Conservation (phyloP, 2,329 filamentous ascomycete species). For the Niveomyces coronatus region DNA sequence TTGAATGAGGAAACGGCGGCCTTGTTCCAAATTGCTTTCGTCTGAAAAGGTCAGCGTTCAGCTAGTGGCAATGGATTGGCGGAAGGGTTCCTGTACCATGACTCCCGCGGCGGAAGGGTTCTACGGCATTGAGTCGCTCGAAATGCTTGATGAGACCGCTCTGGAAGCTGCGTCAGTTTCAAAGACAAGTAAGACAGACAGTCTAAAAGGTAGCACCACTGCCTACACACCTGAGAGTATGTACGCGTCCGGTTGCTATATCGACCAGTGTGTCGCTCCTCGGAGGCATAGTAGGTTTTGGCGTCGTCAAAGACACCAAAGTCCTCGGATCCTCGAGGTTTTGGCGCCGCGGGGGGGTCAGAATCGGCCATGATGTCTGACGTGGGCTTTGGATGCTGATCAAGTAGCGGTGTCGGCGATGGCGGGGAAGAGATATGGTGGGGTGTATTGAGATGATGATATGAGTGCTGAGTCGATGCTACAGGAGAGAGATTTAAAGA, state of each 20-base stretch:
- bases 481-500: not conserved
- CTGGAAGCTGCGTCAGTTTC: slow-evolving; percentile 27
- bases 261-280: slow-evolving; percentile 41
- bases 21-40: slow-evolving; percentile 54
- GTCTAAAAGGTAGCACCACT: no score
- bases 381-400: slow-evolving; percentile 1
- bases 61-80: not conserved
- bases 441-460: not conserved
- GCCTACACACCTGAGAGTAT: slow-evolving; percentile 42
- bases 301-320: slow-evolving; percentile 46
- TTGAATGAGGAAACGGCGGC: slow-evolving; percentile 73
- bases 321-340: slow-evolving; percentile 30
- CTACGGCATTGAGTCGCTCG: slow-evolving; percentile 39
- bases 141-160: slow-evolving; percentile 44
- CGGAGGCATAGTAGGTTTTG: slow-evolving; percentile 47
- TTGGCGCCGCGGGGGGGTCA: slow-evolving; percentile 6
- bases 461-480: not conserved
- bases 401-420: slow-evolving; percentile 8
- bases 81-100: slow-evolving; percentile 34
- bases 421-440: slow-evolving; percentile 5
- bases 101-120: slow-evolving; percentile 48
- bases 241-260: slow-evolving; percentile 42
- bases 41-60: slow-evolving; percentile 39
- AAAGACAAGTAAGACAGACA: no score
- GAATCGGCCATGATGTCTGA: slow-evolving; percentile 6